phyloP scores from a whole-genome alignment of 306 rosid genomes.

The Rosa persica region DNA sequence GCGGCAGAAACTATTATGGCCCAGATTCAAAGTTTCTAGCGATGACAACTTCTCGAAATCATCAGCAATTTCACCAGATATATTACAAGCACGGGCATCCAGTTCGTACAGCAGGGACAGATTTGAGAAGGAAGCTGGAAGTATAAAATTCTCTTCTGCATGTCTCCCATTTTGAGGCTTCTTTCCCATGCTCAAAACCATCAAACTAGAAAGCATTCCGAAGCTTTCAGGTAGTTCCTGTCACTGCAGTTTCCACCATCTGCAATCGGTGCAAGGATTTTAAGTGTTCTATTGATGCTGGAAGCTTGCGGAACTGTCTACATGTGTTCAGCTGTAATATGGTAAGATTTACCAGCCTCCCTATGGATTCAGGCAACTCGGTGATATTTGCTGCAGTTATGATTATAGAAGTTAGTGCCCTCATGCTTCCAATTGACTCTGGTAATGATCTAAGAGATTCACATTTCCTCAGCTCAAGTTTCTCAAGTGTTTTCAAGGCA shows the following conservation, averaged over 20 bases:
- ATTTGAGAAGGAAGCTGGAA: slow-evolving; percentile 54
- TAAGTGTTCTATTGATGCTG: slow-evolving; percentile 52
- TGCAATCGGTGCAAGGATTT: slow-evolving; percentile 41
- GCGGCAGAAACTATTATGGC: slow-evolving; percentile 41
- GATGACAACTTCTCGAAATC: slow-evolving; percentile 51
- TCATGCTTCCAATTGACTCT: slow-evolving; percentile 47
- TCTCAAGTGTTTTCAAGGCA: slow-evolving; percentile 47
- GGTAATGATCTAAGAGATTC: slow-evolving; percentile 49
- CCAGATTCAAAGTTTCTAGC: slow-evolving; percentile 44
- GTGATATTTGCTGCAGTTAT: slow-evolving; percentile 34
- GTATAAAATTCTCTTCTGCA: slow-evolving; percentile 6
- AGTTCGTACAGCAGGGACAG: slow-evolving; percentile 40
- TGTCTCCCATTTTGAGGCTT: background rate
- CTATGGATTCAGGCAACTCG: slow-evolving; percentile 51
- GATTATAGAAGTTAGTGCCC: slow-evolving; percentile 39
- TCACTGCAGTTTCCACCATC: slow-evolving; percentile 48
- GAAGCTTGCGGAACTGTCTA: slow-evolving; percentile 47
- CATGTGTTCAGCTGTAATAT: slow-evolving; percentile 39
- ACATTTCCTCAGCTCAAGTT: slow-evolving; percentile 51
- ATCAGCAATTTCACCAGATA: slow-evolving; percentile 56
- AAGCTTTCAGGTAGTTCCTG: slow-evolving; percentile 60
- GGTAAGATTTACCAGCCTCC: slow-evolving; percentile 54
- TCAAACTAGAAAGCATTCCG: slow-evolving; percentile 55
- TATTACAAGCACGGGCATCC: slow-evolving; percentile 46
- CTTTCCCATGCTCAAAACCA: slow-evolving; percentile 45